Conservation (phyloP, 148 eudicot species). For the Vaccinium darrowii region DNA sequence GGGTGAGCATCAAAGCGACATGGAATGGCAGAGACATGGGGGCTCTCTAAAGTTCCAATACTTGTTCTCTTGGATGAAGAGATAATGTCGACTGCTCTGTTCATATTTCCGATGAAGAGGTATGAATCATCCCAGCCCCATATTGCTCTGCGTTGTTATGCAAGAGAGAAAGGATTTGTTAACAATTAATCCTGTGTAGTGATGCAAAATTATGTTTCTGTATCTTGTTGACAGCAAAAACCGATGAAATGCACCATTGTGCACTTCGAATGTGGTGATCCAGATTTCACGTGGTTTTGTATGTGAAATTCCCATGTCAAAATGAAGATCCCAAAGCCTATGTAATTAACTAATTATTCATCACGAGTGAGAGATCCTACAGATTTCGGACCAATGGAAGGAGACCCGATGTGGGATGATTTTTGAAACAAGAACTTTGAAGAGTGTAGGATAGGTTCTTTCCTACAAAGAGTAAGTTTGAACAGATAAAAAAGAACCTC, state of each 20-base stretch:
- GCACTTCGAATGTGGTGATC: not conserved
- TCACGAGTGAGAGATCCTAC: not conserved
- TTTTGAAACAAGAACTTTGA: not conserved
- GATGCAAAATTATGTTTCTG: not conserved
- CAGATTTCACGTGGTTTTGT: not conserved
- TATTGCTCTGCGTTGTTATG: slow-evolving; percentile 54
- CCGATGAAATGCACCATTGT: not conserved
- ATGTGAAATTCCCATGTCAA: not conserved
- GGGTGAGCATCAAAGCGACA: slow-evolving; percentile 85
- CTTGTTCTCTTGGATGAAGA: slow-evolving; percentile 41
- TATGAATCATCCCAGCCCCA: slow-evolving; percentile 99
- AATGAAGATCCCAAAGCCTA: not conserved
- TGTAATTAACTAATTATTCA: not conserved
- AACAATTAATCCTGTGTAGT: not conserved
- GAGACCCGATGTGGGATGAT: not conserved
- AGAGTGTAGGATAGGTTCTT: no score
- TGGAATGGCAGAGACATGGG: slow-evolving; percentile 63
- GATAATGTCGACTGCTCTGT: slow-evolving; percentile 71
- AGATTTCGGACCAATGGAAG: not conserved
- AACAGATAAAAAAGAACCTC: not conserved
- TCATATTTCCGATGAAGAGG: slow-evolving; percentile 65
- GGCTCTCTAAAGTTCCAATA: slow-evolving; percentile 49
- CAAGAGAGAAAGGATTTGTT: not conserved
- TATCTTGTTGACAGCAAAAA: not conserved
- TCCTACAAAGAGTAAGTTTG: not conserved